These are phyloP conservation scores for Sequoia sempervirens DNA, from an alignment of 75 land plant species.

Conservation along the genomic window DNA sequence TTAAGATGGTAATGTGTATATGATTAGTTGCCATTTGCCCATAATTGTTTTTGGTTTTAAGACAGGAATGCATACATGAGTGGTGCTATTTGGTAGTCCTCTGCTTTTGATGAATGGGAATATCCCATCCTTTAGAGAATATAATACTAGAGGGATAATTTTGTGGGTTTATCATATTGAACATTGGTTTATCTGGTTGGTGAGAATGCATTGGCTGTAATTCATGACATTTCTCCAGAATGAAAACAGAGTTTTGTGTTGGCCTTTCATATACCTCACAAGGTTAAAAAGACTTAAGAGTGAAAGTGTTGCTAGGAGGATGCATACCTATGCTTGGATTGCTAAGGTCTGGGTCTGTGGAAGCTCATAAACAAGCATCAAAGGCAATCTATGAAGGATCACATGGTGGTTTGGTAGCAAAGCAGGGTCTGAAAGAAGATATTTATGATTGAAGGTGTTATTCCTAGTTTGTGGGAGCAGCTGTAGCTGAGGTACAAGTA, in stretches of 20 bases:
- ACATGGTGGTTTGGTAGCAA: conserved; percentile 60
- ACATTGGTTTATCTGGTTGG: too few relatives aligned
- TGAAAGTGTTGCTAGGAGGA: conserved; percentile 87
- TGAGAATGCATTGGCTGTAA: too few relatives aligned
- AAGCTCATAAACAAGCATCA: conserved; percentile 76
- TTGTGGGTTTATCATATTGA: neutral
- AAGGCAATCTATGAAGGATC: conserved; percentile 76
- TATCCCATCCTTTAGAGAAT: too few relatives aligned
- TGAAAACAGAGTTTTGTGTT: conserved; percentile 18
- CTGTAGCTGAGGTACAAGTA: conserved; percentile 45
- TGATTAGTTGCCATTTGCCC: too few relatives aligned
- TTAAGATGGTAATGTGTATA: too few relatives aligned
- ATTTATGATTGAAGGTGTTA: conserved; percentile 92
- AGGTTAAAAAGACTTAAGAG: conserved; percentile 21
- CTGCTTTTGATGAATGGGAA: too few relatives aligned
- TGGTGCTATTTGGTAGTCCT: too few relatives aligned
- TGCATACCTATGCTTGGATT: conserved; percentile 86
- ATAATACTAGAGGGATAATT: too few relatives aligned
- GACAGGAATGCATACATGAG: too few relatives aligned
- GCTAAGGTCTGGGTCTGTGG: conserved; percentile 47
- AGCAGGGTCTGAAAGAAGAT: conserved; percentile 80
- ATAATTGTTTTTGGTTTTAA: too few relatives aligned
- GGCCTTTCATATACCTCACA: conserved; percentile 5
- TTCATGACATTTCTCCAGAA: neutral
- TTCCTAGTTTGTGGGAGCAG: conserved; percentile 80